Percentiles rank a stretch among this genome's conserved stretches.
Conservation (phyloP, 2,329 filamentous ascomycete species). For the Diaporthe aspalathi region DNA sequence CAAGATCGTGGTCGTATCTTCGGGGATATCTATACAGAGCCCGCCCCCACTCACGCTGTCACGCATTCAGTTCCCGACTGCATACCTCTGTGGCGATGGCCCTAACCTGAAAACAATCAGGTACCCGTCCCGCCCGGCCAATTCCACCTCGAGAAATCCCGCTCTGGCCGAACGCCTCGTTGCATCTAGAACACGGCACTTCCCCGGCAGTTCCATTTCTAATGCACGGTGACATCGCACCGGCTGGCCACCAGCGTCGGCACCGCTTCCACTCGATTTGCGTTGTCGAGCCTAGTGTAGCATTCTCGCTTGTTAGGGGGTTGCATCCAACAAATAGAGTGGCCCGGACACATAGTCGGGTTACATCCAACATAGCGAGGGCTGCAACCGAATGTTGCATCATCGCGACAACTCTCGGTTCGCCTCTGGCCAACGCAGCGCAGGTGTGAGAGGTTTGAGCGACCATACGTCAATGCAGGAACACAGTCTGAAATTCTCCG, state of each 20-base stretch:
- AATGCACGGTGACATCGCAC: conserved; percentile 21
- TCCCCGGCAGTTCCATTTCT: conserved; percentile 12
- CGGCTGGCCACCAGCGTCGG: neutral
- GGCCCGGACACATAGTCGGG: neutral
- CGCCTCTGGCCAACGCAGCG: neutral
- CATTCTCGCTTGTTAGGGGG: conserved; percentile 12
- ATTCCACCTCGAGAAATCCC: conserved; percentile 13
- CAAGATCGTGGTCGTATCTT: conserved; percentile 29
- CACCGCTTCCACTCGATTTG: conserved; percentile 5
- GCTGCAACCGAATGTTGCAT: conserved; percentile 2
- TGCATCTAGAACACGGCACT: conserved; percentile 31
- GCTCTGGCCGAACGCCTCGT: conserved; percentile 11
- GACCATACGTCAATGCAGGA: conserved; percentile 14
- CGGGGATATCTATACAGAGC: conserved; percentile 2
- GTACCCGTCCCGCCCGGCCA: conserved; percentile 1
- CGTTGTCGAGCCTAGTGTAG: conserved; percentile 6
- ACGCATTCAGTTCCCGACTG: neutral
- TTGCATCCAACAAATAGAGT: conserved; percentile 22
- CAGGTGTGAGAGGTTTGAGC: conserved; percentile 1
- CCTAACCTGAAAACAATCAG: conserved; percentile 1
- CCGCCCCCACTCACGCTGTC: conserved; percentile 1
- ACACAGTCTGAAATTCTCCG: neutral
- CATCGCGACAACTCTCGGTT: conserved; percentile 22
- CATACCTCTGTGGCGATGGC: conserved; percentile 15
- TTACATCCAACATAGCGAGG: conserved; percentile 9